A percentile compares a stretch with the other conserved stretches of the same genome.
Evolutionary conservation across 2,329 filamentous ascomycete species (phyloP).

Genomic region (Fusarium sp.): DNA sequence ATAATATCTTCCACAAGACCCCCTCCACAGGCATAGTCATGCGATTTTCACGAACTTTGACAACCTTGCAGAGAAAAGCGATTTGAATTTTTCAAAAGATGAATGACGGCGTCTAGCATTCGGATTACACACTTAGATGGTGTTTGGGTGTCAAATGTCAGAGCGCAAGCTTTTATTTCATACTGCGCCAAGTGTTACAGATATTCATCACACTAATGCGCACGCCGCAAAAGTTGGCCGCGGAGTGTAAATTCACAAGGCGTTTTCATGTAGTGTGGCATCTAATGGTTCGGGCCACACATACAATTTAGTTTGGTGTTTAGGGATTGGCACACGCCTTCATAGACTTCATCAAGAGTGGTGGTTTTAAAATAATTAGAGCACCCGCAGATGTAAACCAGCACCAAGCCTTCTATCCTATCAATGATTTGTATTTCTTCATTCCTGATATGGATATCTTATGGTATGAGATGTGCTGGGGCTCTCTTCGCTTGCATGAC

Average conservation of each 20-base stretch:
- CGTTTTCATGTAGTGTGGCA: constrained; percentile 14
- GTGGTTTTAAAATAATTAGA: constrained; percentile 15
- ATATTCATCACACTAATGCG: background rate
- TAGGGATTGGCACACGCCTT: background rate
- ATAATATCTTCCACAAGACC: background rate
- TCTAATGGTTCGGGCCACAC: background rate
- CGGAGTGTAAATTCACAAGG: background rate
- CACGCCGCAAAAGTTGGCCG: background rate
- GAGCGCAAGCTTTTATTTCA: constrained; percentile 24
- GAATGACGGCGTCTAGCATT: constrained; percentile 20
- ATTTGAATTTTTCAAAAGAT: constrained; percentile 7
- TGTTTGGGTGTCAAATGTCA: background rate
- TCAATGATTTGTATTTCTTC: background rate
- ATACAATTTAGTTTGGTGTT: background rate
- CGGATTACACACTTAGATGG: constrained; percentile 19
- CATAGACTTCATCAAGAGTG: constrained; percentile 9
- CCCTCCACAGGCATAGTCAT: background rate
- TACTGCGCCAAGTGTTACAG: background rate
- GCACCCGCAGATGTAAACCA: constrained; percentile 13
- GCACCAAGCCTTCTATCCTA: background rate
- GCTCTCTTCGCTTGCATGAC: background rate
- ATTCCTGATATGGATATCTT: too few relatives aligned
- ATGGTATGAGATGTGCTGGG: too few relatives aligned
- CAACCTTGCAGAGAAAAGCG: constrained; percentile 19
- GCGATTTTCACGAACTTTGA: constrained; percentile 11